Evolutionary conservation across 441 rosid species (phyloP), one percentile per base, ranked within the genome.

Genomic region (Adansonia madagascariensis): DNA sequence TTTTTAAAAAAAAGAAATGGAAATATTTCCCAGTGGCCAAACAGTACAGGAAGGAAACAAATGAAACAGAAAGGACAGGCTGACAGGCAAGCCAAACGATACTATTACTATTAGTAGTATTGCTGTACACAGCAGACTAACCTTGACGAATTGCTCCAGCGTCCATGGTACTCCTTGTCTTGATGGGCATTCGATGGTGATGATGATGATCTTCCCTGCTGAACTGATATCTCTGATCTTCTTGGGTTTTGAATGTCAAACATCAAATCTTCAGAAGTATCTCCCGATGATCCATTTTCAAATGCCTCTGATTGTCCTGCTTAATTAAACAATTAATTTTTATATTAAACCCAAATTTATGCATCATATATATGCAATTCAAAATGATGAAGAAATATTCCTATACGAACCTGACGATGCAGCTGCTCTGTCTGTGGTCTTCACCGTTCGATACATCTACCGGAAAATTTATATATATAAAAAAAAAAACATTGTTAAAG

Each of bases 361-460:
- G 9, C 64, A 60, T 3, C 10, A 59, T 20, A 0, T 59, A 8
- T 9, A 60, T 60, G 6, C 10, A 20, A 10, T 60, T 20, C 3
- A 56, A 14, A 14, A 50, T 61, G 98, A 89, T 62, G 96, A 91
- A 64, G 69, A 79, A 73, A 39, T n/a, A 10, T 44, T 49, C 31
- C 50, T 12, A 7, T 6, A 71, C 55, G 62, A 56, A 94, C 98
- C 97, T 84, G 97, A 90, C 69, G 97, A 84, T 83, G 89, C 93
- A 63, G 94, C 91, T 77, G 93, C 85, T 86, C 89, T 84, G 83
- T 94, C 98, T 8, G 98, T 94, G 46, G 97, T 93, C 90, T 93
- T 94, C 76, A 93, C 97, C 0, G 98, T 94, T 81, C 98, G 86
- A 78, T 95, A 95, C 98, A 95, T 91, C 98, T 95, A 89, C 80